Base-by-base conservation (phyloP, 2,329 filamentous ascomycete species). In the Neofusicoccum laricinum region DNA sequence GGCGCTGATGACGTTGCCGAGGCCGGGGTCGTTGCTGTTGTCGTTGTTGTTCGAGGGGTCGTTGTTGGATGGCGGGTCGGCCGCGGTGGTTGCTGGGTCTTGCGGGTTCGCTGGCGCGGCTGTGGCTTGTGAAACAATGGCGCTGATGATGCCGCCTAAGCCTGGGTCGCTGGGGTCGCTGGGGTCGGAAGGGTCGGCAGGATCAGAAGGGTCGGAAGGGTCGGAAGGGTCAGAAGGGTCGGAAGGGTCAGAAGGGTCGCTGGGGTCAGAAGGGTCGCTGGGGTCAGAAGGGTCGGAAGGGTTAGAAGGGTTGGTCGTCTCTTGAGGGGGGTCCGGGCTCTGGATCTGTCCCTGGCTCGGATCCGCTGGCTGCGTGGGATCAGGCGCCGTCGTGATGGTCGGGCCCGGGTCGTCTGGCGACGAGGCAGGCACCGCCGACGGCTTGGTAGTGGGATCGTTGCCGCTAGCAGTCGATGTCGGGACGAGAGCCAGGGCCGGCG, bases 141-240 rank as follows among this genome's bases (percentile, higher is more conserved):
- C 40, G 55, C 55, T 59, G 55, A 59, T 59, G 41, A 59, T n/a
- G 10, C 55, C 55, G 15, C 55, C 55, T 2, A 59, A n/a, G 10
- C 55, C 55, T 4, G 55, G 55, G 10, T 59, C 55, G 21, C 19
- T 32, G 8, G 53, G 40, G n/a, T 43, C 40, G 14, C 14, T n/a
- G 2, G 40, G 14, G 40, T 43, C n/a, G 7, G 0, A 5, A 2
- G 40, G 40, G 15, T 43, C 40, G 6, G 14, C 14, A 4, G 40
- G 14, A 12, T 43, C 14, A 15, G 40, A 15, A 6, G 40, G 11
- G 40, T 43, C 40, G 3, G 2, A 2, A 12, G 40, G 40, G 11
- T 25, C 21, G 2, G 53, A n/a, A 5, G 53, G 53, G 14, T 49
- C 45, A 7, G 46, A 30, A 32, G 36, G 36, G 36, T 38, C 43